phyloP scores from a whole-genome alignment of 495 filamentous ascomycete genomes.

The Podospora pseudopauciseta region DNA sequence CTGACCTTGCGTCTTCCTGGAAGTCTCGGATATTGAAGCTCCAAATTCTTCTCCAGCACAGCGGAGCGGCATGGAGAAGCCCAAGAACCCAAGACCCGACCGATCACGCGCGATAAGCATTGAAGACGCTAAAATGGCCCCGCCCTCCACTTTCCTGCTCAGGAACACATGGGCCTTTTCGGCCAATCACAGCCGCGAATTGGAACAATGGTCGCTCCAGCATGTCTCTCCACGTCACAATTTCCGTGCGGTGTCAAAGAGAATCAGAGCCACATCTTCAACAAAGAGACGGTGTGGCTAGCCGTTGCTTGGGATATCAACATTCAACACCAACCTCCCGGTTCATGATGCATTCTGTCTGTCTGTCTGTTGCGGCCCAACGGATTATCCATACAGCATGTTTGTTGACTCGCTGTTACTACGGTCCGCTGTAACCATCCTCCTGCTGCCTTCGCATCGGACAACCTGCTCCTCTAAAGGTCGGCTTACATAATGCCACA shows the following conservation, averaged over 20 bases:
- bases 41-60: constrained; percentile 2
- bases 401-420: neutral
- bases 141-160: neutral
- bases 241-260: neutral
- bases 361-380: neutral
- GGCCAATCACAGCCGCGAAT: constrained; percentile 7
- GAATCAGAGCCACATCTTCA: neutral
- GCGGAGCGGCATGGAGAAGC: constrained; percentile 2
- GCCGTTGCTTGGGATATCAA: neutral
- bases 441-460: neutral
- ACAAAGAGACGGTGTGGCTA: neutral
- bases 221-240: constrained; percentile 8
- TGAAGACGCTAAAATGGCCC: neutral
- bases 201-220: neutral
- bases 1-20: neutral
- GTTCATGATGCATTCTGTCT: neutral
- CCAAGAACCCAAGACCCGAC: neutral
- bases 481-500: neutral
- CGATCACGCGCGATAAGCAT: constrained; percentile 5
- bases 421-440: neutral
- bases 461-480: neutral
- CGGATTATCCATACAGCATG: neutral
- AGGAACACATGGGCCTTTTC: neutral
- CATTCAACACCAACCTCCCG: neutral
- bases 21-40: constrained; percentile 8